Evolutionary conservation across 805 yeast species (phyloP).

Genomic region (Torulaspora indica): DNA sequence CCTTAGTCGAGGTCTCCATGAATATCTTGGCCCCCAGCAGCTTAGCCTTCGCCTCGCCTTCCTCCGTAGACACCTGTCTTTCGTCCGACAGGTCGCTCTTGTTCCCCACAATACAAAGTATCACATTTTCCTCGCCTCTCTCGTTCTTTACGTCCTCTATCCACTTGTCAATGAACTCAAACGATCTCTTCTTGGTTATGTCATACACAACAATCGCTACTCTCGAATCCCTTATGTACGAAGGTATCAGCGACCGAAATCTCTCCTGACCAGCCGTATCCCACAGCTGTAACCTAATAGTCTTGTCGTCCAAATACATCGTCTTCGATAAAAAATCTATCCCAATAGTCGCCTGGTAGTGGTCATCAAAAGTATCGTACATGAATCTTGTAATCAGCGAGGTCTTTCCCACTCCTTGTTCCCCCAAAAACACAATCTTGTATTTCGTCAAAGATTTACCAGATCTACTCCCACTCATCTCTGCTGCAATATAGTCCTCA

Average conservation of each 20-base stretch:
- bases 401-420: slow-evolving; percentile 94
- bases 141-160: slow-evolving; percentile 90
- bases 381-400: slow-evolving; percentile 94
- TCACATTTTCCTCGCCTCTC: slow-evolving; percentile 80
- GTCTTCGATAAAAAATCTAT: slow-evolving; percentile 92
- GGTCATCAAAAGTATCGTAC: slow-evolving; percentile 96
- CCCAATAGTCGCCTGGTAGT: slow-evolving; percentile 92
- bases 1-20: slow-evolving; percentile 92
- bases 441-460: slow-evolving; percentile 48
- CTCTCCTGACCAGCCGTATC: slow-evolving; percentile 98
- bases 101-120: slow-evolving; percentile 87
- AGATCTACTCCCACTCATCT: slow-evolving; percentile 20
- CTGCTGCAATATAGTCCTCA: background rate
- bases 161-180: slow-evolving; percentile 85
- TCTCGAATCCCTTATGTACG: slow-evolving; percentile 90
- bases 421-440: slow-evolving; percentile 95
- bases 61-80: slow-evolving; percentile 76
- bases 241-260: slow-evolving; percentile 89
- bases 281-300: slow-evolving; percentile 93
- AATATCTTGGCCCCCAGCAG: slow-evolving; percentile 70
- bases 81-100: slow-evolving; percentile 76
- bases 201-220: slow-evolving; percentile 98
- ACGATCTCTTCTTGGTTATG: slow-evolving; percentile 79
- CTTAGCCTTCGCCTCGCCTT: slow-evolving; percentile 74
- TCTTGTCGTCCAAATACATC: slow-evolving; percentile 92